A percentile compares a stretch with the other conserved stretches of the same genome.
These are phyloP conservation scores for Rhododendron mucronatum DNA, from an alignment of 148 eudicot genomes.

Conservation along the genomic window DNA sequence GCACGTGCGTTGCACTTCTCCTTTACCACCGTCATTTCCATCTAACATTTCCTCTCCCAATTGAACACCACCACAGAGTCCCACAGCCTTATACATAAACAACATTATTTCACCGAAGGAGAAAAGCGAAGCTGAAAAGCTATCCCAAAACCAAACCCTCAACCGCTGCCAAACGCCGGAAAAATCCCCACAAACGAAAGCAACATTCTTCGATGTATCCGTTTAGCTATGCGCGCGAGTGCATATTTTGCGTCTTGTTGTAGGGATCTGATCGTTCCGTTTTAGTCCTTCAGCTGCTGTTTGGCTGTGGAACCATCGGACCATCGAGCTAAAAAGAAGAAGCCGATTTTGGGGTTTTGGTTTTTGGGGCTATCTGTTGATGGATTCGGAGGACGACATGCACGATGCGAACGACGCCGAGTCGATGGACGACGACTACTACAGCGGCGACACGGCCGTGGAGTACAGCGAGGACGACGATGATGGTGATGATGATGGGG, in stretches of 20 bases:
- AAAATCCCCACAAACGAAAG: neutral
- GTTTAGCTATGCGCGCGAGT: too few species aligned
- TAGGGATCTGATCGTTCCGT: neutral
- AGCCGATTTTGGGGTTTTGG: neutral
- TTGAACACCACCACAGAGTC: neutral
- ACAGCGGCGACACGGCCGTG: conserved; percentile 34
- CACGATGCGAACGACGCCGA: conserved; percentile 56
- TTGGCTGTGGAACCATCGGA: neutral
- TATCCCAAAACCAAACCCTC: conserved; percentile 1
- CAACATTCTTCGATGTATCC: neutral
- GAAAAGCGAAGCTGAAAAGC: neutral
- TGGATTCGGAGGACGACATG: conserved; percentile 62
- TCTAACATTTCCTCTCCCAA: neutral
- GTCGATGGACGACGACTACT: conserved; percentile 41
- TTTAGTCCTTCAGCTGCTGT: neutral
- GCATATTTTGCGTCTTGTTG: neutral
- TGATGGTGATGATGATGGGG: conserved; percentile 23
- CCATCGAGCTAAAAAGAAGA: neutral
- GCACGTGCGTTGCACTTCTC: neutral
- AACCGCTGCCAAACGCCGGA: neutral
- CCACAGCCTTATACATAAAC: neutral
- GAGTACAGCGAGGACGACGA: conserved; percentile 23
- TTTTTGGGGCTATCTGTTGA: neutral
- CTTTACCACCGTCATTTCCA: neutral
- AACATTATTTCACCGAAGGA: neutral